Evolutionary conservation across 2,329 filamentous ascomycete species (phyloP), one percentile per base, ranked within the genome.

Genomic region (Trichocomaceae sp.): DNA sequence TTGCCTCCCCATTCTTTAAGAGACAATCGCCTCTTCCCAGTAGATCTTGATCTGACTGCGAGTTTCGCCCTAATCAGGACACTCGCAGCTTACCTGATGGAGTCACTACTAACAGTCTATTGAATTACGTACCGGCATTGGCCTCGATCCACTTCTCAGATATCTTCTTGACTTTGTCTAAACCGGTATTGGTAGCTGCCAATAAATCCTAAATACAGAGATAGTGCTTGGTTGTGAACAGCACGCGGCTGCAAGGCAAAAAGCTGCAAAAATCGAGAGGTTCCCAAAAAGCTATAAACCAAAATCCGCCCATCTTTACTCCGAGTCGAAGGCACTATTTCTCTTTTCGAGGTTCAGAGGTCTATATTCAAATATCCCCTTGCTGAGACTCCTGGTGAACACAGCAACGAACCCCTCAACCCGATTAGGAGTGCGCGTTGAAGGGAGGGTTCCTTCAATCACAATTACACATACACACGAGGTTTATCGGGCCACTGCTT

Each of bases 251-350:
- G 58, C 58, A 59, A 59, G 58, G 55, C 44, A 51, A 52, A 23
- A 39, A 39, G 8, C n/a, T 23, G 31, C 47, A 51, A 46, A 51
- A 42, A 47, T 53, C 44, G 44, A 53, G 13, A 47, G 50, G 22
- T 33, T 55, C 46, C 47, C 48, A 52, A 47, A 55, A 50, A 59
- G 50, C 58, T 59, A 59, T 59, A 59, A 59, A 59, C 58, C 49
- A 49, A n/a, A 58, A 58, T 51, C 56, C 52, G 58, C 56, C 58
- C 52, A 56, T 50, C 58, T 56, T 41, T 50, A 12, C 26, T 31
- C 44, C 22, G 46, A 23, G 42, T 35, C 33, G 48, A 23, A 50
- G 47, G 54, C 41, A 59, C 15, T 5, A 48, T 45, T 52, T 57
- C 44, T 52, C 42, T 52, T 47, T 59, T 50, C 31, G 42, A 53